Evolutionary conservation across 768 basidiomycete species (phyloP).

Genomic region (Rhizopogon roseolus): DNA sequence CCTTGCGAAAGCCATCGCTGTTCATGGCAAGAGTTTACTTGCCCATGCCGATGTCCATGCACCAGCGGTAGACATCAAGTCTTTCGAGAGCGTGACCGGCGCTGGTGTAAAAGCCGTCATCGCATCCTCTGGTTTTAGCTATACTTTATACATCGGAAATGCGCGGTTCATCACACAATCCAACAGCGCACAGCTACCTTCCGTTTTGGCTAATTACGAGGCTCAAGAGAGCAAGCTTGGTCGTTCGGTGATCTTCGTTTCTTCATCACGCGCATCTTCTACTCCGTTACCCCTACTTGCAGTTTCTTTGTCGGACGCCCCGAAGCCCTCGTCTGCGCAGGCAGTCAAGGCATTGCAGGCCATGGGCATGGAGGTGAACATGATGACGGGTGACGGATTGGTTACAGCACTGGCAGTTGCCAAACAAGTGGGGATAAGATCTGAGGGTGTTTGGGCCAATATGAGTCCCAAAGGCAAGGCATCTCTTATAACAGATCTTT

Average conservation of each 20-base stretch:
- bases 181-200: slow-evolving; percentile 49
- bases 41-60: slow-evolving; percentile 32
- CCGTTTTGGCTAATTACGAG: slow-evolving; percentile 61
- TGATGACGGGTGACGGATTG: slow-evolving; percentile 93
- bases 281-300: slow-evolving; percentile 62
- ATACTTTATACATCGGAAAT: slow-evolving; percentile 72
- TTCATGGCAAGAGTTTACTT: slow-evolving; percentile 68
- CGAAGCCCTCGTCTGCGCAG: slow-evolving; percentile 79
- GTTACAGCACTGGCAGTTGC: slow-evolving; percentile 87
- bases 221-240: slow-evolving; percentile 64
- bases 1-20: slow-evolving; percentile 87
- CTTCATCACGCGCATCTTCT: slow-evolving; percentile 42
- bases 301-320: slow-evolving; percentile 81
- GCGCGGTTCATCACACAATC: slow-evolving; percentile 62
- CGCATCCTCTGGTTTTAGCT: slow-evolving; percentile 43
- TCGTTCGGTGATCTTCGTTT: slow-evolving; percentile 84
- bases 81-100: slow-evolving; percentile 88
- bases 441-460: slow-evolving; percentile 81
- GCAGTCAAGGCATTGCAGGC: slow-evolving; percentile 75
- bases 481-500: slow-evolving; percentile 72
- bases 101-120: slow-evolving; percentile 79
- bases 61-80: slow-evolving; percentile 53
- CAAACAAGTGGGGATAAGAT: slow-evolving; percentile 79
- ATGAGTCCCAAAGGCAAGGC: slow-evolving; percentile 98
- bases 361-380: slow-evolving; percentile 90